Percentiles rank a stretch among this genome's conserved stretches.
These are phyloP conservation scores for Apodospora peruviana DNA, from an alignment of 495 filamentous ascomycete genomes.

Conservation along the genomic window DNA sequence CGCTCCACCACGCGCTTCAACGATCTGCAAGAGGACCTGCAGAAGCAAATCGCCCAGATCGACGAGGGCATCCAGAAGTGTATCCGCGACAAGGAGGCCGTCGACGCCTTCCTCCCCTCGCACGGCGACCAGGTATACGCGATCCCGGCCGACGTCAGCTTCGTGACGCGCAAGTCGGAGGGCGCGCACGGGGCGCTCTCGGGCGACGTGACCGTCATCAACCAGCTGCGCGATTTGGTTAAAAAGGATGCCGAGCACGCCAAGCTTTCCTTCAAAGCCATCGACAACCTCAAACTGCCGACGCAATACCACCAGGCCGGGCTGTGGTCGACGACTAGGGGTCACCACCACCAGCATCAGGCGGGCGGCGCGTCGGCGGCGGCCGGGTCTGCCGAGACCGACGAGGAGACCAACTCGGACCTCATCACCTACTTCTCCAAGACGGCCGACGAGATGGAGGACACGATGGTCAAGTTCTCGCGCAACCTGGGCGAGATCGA, in stretches of 20 bases:
- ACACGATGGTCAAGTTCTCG: constrained; percentile 60
- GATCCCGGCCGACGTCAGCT: constrained; percentile 69
- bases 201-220: constrained; percentile 67
- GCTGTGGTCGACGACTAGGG: constrained; percentile 44
- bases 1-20: constrained; percentile 83
- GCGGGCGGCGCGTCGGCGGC: neutral
- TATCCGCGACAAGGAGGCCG: constrained; percentile 52
- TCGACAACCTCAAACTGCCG: constrained; percentile 71
- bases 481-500: constrained; percentile 75
- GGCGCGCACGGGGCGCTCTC: constrained; percentile 67
- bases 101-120: constrained; percentile 56
- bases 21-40: constrained; percentile 79
- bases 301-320: constrained; percentile 63
- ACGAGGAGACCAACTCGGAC: constrained; percentile 54
- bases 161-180: constrained; percentile 65
- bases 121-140: constrained; percentile 59
- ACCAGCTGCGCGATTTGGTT: constrained; percentile 56
- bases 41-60: constrained; percentile 65
- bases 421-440: constrained; percentile 73
- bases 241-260: constrained; percentile 66
- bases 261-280: constrained; percentile 64
- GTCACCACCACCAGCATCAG: constrained; percentile 26
- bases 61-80: constrained; percentile 69
- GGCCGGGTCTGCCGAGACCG: constrained; percentile 31
- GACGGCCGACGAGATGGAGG: constrained; percentile 64